These are phyloP conservation scores for Wickerhamomyces ciferrii DNA, from an alignment of 805 yeast species.

Conservation along the genomic window DNA sequence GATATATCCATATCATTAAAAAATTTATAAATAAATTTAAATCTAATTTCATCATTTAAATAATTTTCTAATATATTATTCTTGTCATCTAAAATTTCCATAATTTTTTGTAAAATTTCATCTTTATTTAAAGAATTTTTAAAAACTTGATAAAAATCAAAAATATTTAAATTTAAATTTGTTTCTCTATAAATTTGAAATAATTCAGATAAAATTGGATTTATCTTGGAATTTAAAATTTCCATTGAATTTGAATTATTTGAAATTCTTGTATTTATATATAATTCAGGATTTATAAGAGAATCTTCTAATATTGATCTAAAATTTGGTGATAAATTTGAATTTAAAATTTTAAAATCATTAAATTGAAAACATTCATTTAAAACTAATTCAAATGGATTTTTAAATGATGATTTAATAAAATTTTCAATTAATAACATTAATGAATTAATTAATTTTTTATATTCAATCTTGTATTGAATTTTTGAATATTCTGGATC, in stretches of 20 bases:
- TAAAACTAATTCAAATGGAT: constrained; percentile 22
- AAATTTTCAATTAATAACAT: constrained; percentile 11
- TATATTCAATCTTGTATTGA: constrained; percentile 17
- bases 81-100: constrained; percentile 14
- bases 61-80: constrained; percentile 12
- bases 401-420: constrained; percentile 9
- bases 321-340: constrained; percentile 37
- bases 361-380: constrained; percentile 39
- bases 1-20: constrained; percentile 22
- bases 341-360: constrained; percentile 23
- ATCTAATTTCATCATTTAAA: constrained; percentile 20
- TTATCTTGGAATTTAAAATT: constrained; percentile 30
- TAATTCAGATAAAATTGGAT: constrained; percentile 52
- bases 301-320: constrained; percentile 36
- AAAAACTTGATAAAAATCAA: constrained; percentile 63
- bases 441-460: constrained; percentile 13
- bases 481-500: constrained; percentile 5
- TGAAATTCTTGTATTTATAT: constrained; percentile 14
- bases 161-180: constrained; percentile 58
- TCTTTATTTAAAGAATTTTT: constrained; percentile 39
- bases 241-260: constrained; percentile 6
- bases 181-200: constrained; percentile 78
- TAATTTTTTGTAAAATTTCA: constrained; percentile 21
- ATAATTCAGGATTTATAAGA: constrained; percentile 33
- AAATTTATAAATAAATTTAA: constrained; percentile 20